These are phyloP conservation scores for Salix brachista DNA, from an alignment of 345 rosid genomes.

Conservation along the genomic window DNA sequence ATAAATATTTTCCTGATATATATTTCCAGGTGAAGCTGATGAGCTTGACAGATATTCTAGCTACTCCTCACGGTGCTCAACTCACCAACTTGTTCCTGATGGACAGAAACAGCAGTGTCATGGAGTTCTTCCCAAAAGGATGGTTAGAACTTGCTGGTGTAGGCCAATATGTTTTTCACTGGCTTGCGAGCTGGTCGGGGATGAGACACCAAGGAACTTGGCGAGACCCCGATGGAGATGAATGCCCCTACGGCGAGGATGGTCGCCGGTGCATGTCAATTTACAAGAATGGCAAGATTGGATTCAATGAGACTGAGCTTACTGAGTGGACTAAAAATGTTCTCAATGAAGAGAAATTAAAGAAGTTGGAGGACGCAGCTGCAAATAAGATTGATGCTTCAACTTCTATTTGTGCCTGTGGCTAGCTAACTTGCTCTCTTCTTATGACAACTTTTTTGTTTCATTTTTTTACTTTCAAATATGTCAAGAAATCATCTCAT, in stretches of 20 bases:
- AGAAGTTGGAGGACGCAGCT: constrained; percentile 22
- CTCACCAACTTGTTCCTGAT: constrained; percentile 72
- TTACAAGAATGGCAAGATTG: constrained; percentile 55
- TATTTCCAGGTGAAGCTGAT: constrained; percentile 52
- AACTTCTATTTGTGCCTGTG: constrained; percentile 25
- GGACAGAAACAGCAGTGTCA: constrained; percentile 65
- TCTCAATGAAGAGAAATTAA: constrained; percentile 32
- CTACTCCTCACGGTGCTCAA: constrained; percentile 73
- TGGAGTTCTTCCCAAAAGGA: constrained; percentile 77
- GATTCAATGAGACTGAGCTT: constrained; percentile 50
- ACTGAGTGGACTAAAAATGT: constrained; percentile 49
- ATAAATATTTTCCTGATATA: neutral
- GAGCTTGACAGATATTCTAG: constrained; percentile 57
- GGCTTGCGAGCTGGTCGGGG: constrained; percentile 80
- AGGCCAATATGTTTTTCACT: constrained; percentile 61
- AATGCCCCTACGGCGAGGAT: constrained; percentile 51
- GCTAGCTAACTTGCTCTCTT: neutral
- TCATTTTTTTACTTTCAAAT: neutral
- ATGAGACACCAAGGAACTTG: constrained; percentile 70
- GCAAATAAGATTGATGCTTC: constrained; percentile 4
- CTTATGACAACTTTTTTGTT: neutral
- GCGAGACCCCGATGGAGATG: constrained; percentile 62
- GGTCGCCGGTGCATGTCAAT: constrained; percentile 68
- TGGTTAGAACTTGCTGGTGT: constrained; percentile 73
- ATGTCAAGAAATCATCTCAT: no score